Evolutionary conservation across 441 rosid species (phyloP), one percentile per base, ranked within the genome.

Genomic region (Flueggea neowawraea): DNA sequence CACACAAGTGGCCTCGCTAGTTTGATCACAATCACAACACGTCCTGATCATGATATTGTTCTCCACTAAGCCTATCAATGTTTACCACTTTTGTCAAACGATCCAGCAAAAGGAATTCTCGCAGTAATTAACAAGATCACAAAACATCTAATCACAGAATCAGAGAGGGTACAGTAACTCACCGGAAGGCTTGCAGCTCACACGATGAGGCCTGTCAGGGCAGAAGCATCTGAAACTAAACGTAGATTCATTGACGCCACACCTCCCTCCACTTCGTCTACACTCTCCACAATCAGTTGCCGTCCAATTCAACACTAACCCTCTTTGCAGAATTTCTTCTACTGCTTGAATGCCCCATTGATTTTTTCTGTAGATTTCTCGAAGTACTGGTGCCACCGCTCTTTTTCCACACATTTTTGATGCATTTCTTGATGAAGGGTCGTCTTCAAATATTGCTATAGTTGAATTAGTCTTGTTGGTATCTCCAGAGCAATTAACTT

Each of bases 171-270:
- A 22, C 28, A 22, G 28, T 22, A 22, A 55, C 68, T 65, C 15
- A 57, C 62, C 62, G 15, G 8, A 6, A 43, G 66, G 10, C 3
- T 12, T 1, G 31, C 91, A 85, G 0, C 6, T 43, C 74, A 7
- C 1, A 56, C 73, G 59, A 63, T 83, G 91, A 43, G 86, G 78
- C 17, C 87, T 60, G 17, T 85, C 91, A 0, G 81, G 80, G 75
- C 91, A 85, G 61, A 68, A 85, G 33, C 88, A 85, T 66, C 33
- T 57, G 70, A 81, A 79, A 63, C 52, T 79, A 49, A 11, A 52
- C 0, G n/a, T 47, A 0, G 0, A 0, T 2, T 0, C 0, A 45
- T 85, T n/a, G 55, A 79, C 70, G 6, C 91, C 91, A 17, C 91
- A 85, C 67, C 32, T 63, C 47, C 91, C 88, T 2, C 85, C 88